These are phyloP conservation scores for Lepidium africanum DNA, from an alignment of 345 rosid species.

Conservation along the genomic window DNA sequence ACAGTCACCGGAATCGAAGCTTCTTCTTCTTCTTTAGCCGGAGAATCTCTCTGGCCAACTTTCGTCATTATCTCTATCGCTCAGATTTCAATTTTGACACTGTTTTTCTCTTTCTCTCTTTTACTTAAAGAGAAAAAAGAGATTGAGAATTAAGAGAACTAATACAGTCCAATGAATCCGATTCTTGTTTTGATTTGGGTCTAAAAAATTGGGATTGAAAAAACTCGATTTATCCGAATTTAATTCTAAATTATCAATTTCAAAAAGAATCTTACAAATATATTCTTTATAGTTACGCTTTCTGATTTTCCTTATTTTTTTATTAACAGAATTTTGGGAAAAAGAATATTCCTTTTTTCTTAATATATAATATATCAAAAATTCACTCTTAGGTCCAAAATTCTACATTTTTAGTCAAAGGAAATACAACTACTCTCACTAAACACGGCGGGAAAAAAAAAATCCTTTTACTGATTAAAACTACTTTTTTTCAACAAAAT, in stretches of 20 bases:
- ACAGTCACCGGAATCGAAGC: neutral
- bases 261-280: neutral
- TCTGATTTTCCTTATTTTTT: neutral
- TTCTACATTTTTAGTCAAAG: neutral
- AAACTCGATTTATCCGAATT: neutral
- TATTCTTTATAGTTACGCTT: neutral
- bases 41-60: conserved; percentile 24
- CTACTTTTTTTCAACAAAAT: no score
- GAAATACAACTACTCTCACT: neutral
- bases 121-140: neutral
- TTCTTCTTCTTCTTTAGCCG: neutral
- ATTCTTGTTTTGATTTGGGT: conserved; percentile 12
- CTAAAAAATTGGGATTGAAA: neutral
- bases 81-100: neutral
- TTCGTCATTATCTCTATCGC: conserved; percentile 12
- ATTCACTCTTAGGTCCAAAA: neutral
- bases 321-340: neutral
- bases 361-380: neutral
- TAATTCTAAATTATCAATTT: neutral
- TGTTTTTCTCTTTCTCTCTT: neutral
- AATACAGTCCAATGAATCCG: neutral
- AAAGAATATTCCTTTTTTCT: neutral
- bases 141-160: no score
- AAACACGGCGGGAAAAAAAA: neutral
- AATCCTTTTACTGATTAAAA: no score